Conservation (phyloP, 1,284 basidiomycete genomes). For the Ustilago shanxiensis region DNA sequence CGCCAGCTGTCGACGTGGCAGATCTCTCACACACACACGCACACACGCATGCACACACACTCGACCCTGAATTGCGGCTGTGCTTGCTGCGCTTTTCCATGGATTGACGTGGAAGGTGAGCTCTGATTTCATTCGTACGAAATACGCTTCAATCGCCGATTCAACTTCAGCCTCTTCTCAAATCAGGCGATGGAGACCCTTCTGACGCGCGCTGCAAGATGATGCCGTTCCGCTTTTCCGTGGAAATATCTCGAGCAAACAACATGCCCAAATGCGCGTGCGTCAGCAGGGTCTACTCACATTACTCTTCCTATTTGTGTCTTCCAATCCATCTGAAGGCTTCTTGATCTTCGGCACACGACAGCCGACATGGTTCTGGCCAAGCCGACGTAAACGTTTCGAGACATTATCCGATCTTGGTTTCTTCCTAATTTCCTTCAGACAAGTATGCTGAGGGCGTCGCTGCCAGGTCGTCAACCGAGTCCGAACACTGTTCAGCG, state of each 20-base stretch:
- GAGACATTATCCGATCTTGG: not conserved
- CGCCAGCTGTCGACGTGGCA: slow-evolving; percentile 45
- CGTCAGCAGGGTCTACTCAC: slow-evolving; percentile 8
- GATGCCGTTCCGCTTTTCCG: slow-evolving; percentile 23
- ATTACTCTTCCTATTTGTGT: too few species aligned
- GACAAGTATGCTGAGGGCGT: not conserved
- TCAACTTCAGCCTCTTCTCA: too few species aligned
- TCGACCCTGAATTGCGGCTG: slow-evolving; percentile 8
- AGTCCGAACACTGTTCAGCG: not conserved
- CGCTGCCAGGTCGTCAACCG: not conserved
- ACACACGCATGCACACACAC: not conserved
- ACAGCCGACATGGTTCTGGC: not conserved
- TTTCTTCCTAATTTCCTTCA: not conserved
- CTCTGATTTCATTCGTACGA: slow-evolving; percentile 20
- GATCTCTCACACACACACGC: not conserved
- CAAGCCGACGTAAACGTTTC: not conserved
- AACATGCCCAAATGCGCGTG: slow-evolving; percentile 13
- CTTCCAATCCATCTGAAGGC: too few species aligned
- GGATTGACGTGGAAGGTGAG: slow-evolving; percentile 45
- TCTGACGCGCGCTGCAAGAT: slow-evolving; percentile 27
- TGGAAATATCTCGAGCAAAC: slow-evolving; percentile 2
- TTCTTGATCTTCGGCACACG: not conserved
- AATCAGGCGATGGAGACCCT: not conserved
- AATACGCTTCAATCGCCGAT: slow-evolving; percentile 12
- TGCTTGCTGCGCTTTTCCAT: slow-evolving; percentile 26